These are phyloP conservation scores for Mycena chlorophos DNA, from an alignment of 768 basidiomycete genomes.

Conservation along the genomic window DNA sequence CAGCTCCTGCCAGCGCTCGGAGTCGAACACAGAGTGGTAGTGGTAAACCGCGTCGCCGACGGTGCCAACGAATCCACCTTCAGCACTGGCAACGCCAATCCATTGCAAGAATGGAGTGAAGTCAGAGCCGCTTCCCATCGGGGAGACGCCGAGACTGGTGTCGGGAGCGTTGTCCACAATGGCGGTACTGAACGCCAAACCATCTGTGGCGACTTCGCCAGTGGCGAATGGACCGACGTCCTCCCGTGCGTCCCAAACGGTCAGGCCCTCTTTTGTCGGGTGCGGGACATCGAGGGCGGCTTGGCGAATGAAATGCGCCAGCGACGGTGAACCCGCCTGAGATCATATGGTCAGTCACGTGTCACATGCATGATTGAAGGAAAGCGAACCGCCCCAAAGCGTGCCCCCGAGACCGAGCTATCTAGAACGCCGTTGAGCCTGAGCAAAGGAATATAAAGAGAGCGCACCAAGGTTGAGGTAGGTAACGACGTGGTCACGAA, in stretches of 20 bases:
- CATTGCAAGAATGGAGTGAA: slow-evolving; percentile 45
- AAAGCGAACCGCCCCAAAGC: slow-evolving; percentile 30
- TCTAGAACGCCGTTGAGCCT: slow-evolving; percentile 37
- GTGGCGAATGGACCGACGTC: slow-evolving; percentile 58
- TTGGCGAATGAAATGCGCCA: slow-evolving; percentile 70
- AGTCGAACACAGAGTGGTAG: slow-evolving; percentile 78
- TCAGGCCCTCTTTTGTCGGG: slow-evolving; percentile 60
- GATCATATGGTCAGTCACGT: background rate
- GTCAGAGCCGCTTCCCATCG: slow-evolving; percentile 71
- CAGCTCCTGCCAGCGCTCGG: slow-evolving; percentile 66
- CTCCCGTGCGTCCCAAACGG: slow-evolving; percentile 75
- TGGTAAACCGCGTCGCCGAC: slow-evolving; percentile 67
- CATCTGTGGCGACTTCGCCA: slow-evolving; percentile 28
- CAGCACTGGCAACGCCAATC: slow-evolving; percentile 41
- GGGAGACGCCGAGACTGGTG: slow-evolving; percentile 35
- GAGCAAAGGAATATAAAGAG: slow-evolving; percentile 3
- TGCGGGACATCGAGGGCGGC: slow-evolving; percentile 74
- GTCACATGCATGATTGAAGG: too few relatives aligned
- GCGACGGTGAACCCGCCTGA: slow-evolving; percentile 68
- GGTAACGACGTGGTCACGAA: slow-evolving; percentile 75
- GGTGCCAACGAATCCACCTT: slow-evolving; percentile 43
- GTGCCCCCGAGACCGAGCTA: slow-evolving; percentile 61
- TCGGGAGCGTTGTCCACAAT: background rate
- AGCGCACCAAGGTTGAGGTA: slow-evolving; percentile 76
- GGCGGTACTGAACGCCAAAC: slow-evolving; percentile 22